phyloP scores from a whole-genome alignment of 2,329 filamentous ascomycete species.

The Clonostachys rhizophaga region DNA sequence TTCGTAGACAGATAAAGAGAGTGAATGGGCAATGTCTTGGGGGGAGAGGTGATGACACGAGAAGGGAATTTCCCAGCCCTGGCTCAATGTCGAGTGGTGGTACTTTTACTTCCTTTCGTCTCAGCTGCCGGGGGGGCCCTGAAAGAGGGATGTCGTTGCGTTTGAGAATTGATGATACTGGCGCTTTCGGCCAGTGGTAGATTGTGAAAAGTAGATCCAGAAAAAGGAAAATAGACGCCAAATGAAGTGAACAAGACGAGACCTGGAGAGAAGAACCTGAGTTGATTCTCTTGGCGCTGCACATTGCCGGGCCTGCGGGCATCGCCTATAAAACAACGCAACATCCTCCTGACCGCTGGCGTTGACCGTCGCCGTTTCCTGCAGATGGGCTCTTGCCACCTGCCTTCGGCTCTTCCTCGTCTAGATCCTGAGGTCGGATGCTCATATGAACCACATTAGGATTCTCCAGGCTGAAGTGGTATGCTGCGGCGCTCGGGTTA shows the following conservation, averaged over 20 bases:
- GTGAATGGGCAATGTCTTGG: background rate
- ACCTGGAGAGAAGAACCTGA: too few species aligned
- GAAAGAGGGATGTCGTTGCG: too few species aligned
- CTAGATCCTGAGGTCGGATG: slow-evolving; percentile 79
- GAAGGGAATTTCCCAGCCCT: background rate
- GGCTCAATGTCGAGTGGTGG: background rate
- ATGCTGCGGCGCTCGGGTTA: slow-evolving; percentile 49
- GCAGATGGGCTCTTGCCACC: slow-evolving; percentile 46
- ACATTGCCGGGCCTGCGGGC: background rate
- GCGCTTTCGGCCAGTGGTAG: too few species aligned
- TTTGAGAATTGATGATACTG: too few species aligned
- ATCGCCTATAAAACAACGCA: slow-evolving; percentile 44
- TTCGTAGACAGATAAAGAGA: background rate
- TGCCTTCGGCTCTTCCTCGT: slow-evolving; percentile 73
- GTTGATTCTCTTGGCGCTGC: too few species aligned
- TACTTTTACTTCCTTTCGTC: too few species aligned
- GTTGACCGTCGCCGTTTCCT: slow-evolving; percentile 31
- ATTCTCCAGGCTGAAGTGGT: slow-evolving; percentile 67
- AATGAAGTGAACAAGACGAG: too few species aligned
- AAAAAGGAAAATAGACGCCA: too few species aligned
- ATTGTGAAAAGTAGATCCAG: too few species aligned
- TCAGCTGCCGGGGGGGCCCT: too few species aligned
- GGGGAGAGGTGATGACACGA: background rate
- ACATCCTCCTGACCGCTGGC: slow-evolving; percentile 37
- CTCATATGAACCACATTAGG: slow-evolving; percentile 95